These are phyloP conservation scores for Linum tenue DNA, from an alignment of 345 rosid species.

Conservation along the genomic window DNA sequence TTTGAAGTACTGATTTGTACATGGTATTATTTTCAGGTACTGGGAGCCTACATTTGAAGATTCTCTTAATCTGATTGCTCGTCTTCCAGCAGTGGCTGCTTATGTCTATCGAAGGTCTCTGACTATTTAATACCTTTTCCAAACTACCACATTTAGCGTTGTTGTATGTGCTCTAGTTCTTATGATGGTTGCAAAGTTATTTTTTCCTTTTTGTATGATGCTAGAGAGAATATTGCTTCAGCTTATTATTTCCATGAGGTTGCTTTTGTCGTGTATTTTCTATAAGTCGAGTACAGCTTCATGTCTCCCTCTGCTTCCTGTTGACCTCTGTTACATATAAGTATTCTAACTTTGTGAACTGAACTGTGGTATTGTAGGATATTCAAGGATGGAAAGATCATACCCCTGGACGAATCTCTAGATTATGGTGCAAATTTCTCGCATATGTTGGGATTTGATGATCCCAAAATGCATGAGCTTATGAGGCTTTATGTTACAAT, in stretches of 20 bases:
- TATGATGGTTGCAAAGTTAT: background rate
- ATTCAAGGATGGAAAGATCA: slow-evolving; percentile 62
- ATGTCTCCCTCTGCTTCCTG: background rate
- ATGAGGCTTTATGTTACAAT: slow-evolving; percentile 97
- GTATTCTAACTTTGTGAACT: slow-evolving; percentile 2
- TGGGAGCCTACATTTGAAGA: slow-evolving; percentile 98
- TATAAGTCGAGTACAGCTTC: background rate
- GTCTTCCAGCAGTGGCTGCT: slow-evolving; percentile 74
- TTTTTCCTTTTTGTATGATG: background rate
- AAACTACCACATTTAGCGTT: background rate
- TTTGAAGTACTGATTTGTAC: slow-evolving; percentile 6
- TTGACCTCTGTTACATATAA: background rate
- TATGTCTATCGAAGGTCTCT: slow-evolving; percentile 86
- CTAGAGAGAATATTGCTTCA: background rate
- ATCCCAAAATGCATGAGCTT: slow-evolving; percentile 80
- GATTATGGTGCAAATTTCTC: slow-evolving; percentile 93
- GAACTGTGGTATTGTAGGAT: slow-evolving; percentile 38
- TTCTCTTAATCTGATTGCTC: slow-evolving; percentile 85
- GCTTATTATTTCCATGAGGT: too few species aligned
- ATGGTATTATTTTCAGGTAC: slow-evolving; percentile 43
- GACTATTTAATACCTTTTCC: slow-evolving; percentile 10
- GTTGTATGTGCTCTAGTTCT: background rate
- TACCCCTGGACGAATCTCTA: slow-evolving; percentile 59
- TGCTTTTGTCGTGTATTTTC: too few species aligned
- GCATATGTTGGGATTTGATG: slow-evolving; percentile 86